phyloP scores from a whole-genome alignment of 179 eudicot species.

The Actinidia polygama region DNA sequence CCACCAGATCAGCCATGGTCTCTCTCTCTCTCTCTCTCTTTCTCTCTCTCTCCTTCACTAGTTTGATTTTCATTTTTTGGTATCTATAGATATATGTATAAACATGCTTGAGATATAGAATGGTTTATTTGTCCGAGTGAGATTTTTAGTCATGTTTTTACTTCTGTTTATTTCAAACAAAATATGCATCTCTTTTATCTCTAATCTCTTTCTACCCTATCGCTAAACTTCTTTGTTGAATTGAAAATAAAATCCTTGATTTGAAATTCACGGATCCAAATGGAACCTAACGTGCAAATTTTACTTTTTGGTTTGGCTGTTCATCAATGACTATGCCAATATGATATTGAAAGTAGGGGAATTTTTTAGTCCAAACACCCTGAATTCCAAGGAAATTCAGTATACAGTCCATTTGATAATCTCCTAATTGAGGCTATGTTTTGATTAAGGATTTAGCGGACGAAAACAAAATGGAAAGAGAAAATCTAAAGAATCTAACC shows the following conservation, averaged over 20 bases:
- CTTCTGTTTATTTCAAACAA: no score
- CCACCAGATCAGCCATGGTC: conserved; percentile 81
- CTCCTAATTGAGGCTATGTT: no score
- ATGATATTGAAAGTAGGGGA: not conserved
- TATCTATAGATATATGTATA: not conserved
- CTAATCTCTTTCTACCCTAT: no score
- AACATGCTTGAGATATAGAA: not conserved
- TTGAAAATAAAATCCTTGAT: no score
- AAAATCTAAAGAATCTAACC: no score
- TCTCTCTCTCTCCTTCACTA: not conserved
- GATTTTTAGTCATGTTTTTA: not conserved
- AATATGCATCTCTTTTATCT: no score
- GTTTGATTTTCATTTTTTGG: not conserved
- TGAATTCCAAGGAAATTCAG: not conserved
- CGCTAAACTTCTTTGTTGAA: no score
- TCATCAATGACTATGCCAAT: not conserved
- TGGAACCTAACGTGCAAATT: no score
- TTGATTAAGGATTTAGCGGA: no score
- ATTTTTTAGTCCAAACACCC: not conserved
- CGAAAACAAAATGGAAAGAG: no score
- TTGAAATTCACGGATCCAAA: no score
- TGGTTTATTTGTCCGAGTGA: not conserved
- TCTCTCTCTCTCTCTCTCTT: not conserved
- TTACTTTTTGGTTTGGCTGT: not conserved
- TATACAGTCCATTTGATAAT: not conserved